Base-by-base conservation (phyloP, 768 basidiomycete species). In the Cystobasidium onofrii region DNA sequence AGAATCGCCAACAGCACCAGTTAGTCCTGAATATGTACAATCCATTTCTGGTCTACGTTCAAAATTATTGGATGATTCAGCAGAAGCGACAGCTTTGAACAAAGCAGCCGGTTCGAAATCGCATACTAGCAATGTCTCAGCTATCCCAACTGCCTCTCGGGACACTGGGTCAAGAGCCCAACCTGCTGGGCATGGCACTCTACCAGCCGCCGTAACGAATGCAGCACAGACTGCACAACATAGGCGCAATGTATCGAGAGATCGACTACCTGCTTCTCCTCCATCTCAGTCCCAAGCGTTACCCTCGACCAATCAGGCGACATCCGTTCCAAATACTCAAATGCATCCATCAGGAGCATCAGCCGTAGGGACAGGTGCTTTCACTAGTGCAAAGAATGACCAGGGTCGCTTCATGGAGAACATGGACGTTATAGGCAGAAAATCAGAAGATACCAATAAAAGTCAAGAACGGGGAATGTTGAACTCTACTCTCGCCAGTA, bases 351-450 rank as follows among this genome's bases (percentile, higher is more conserved):
- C 31, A 9, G 34, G 57, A 3, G 29, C 57, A 31, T 20, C 63
- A 18, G 25, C 63, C 23, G 34, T 34, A 34, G 27, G 33, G 9
- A 34, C 63, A 9, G 41, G 33, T 18, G 63, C 9, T 6, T 7
- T 34, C 27, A 13, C 34, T 7, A 12, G 10, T 27, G 13, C 17
- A 64, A 23, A 18, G 3, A 25, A 31, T 18, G n/a, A 61, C n/a
- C 57, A 61, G n/a, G 57, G 57, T 34, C 63, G 65, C 6, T 67
- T 67, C 39, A 67, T 50, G 27, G 65, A 67, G 29, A 43, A 67
- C 25, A 67, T 67, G 65, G 44, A 67, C 31, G 25, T 67, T n/a
- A 44, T 67, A n/a, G 65, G 65, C 15, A 10, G 65, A 12, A 44
- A 52, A 52, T 46, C 43, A 43, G 65, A 67, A 15, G 65, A 67